Evolutionary conservation across 2,329 filamentous ascomycete species (phyloP).

Genomic region (Chrysoporthe puriensis): DNA sequence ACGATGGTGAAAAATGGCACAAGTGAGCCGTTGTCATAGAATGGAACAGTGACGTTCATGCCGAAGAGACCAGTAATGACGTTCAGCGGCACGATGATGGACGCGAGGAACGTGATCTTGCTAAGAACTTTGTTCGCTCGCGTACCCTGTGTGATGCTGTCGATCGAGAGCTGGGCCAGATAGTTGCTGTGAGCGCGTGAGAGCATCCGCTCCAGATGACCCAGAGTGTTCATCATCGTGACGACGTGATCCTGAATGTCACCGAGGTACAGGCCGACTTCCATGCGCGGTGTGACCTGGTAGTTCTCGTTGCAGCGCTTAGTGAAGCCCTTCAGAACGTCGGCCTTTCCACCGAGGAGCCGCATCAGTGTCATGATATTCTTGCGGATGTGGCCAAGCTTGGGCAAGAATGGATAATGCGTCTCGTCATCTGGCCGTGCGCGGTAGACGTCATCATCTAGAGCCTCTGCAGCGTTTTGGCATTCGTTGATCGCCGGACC

Average conservation of each 20-base stretch:
- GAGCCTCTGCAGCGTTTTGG: conserved; percentile 85
- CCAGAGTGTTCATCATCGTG: conserved; percentile 96
- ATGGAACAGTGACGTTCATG: conserved; percentile 84
- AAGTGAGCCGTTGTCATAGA: conserved; percentile 55
- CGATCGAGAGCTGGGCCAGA: conserved; percentile 89
- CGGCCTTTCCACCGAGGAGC: conserved; percentile 94
- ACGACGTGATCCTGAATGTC: conserved; percentile 99
- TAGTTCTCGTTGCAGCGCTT: conserved; percentile 99
- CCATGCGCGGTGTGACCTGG: conserved; percentile 90
- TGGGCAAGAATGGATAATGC: conserved; percentile 74
- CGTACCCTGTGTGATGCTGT: conserved; percentile 86
- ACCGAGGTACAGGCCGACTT: conserved; percentile 93
- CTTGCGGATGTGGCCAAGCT: conserved; percentile 89
- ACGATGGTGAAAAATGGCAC: conserved; percentile 57
- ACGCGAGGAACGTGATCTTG: conserved; percentile 93
- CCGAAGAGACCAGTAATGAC: conserved; percentile 85
- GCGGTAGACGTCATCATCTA: conserved; percentile 94
- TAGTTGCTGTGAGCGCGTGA: conserved; percentile 95
- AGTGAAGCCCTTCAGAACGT: conserved; percentile 95
- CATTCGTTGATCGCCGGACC: conserved; percentile 86
- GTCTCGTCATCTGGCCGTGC: conserved; percentile 84
- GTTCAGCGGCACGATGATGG: conserved; percentile 95
- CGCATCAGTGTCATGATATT: conserved; percentile 93
- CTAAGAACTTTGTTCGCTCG: conserved; percentile 86
- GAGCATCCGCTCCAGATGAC: conserved; percentile 97